Percentiles rank a stretch among this genome's conserved stretches.
Conservation (phyloP, 371 early-diverging fungal genomes). For the Syncephalastrum sp. region DNA sequence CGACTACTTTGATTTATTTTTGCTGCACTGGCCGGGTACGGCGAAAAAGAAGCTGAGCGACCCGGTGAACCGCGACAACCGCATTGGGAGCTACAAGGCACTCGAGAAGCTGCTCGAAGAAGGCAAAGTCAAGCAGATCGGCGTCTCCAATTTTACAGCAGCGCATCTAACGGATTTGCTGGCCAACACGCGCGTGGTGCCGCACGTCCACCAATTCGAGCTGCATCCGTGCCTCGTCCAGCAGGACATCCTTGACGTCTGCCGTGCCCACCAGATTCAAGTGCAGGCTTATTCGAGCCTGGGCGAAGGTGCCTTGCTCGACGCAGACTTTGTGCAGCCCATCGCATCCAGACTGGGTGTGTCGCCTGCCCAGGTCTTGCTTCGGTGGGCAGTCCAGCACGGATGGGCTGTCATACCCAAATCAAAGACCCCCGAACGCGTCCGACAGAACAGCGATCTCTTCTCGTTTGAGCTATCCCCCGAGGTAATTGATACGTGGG, state of each 20-base stretch:
- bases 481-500: conserved; percentile 31
- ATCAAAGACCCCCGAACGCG: conserved; percentile 47
- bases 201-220: conserved; percentile 79
- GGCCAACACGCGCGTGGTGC: conserved; percentile 57
- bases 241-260: conserved; percentile 29
- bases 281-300: conserved; percentile 91
- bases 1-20: conserved; percentile 79
- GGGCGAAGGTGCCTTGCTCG: conserved; percentile 77
- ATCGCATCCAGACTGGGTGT: conserved; percentile 36
- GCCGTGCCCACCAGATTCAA: conserved; percentile 35
- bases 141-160: conserved; percentile 77
- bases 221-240: conserved; percentile 60
- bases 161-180: conserved; percentile 61
- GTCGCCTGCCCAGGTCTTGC: conserved; percentile 67
- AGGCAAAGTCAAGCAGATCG: conserved; percentile 59
- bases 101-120: conserved; percentile 53
- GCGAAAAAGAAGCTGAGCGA: conserved; percentile 9
- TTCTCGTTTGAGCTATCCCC: conserved; percentile 43
- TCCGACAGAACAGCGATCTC: conserved; percentile 55
- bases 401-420: conserved; percentile 67
- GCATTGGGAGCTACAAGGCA: conserved; percentile 55
- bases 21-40: conserved; percentile 66
- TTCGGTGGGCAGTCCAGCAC: conserved; percentile 80
- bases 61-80: conserved; percentile 57
- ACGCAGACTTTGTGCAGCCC: conserved; percentile 30